These are phyloP conservation scores for Prunus mira DNA, from an alignment of 306 rosid genomes.

Conservation along the genomic window DNA sequence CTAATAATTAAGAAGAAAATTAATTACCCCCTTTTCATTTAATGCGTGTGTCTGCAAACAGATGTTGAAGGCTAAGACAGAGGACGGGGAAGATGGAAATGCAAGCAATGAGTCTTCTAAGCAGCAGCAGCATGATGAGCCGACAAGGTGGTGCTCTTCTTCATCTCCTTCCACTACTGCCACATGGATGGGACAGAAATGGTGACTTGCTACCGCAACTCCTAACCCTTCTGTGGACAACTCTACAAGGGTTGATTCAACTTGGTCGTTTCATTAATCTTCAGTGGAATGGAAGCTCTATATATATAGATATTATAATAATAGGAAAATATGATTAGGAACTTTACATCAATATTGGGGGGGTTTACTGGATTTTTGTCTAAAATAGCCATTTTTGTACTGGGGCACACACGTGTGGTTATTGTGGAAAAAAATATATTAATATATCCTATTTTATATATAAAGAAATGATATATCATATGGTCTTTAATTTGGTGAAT, in stretches of 20 bases:
- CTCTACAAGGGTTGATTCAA: slow-evolving; percentile 9
- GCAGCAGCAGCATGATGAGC: not conserved
- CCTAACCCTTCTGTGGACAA: slow-evolving; percentile 9
- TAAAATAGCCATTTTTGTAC: not conserved
- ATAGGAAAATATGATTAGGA: not conserved
- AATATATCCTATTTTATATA: no score
- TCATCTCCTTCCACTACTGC: slow-evolving; percentile 14
- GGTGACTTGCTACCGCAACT: slow-evolving; percentile 14
- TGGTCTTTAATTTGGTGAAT: no score
- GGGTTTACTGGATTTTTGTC: not conserved
- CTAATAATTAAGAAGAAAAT: not conserved
- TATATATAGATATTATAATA: not conserved
- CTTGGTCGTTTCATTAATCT: not conserved
- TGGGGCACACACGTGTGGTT: not conserved
- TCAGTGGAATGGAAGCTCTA: not conserved
- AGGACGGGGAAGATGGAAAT: slow-evolving; percentile 3
- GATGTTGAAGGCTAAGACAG: slow-evolving; percentile 16
- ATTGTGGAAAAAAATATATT: not conserved
- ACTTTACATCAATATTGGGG: not conserved
- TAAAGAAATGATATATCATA: no score
- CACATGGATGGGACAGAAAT: slow-evolving; percentile 12
- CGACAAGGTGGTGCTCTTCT: not conserved
- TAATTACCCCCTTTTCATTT: not conserved
- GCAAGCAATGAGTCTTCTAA: not conserved
- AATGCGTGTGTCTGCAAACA: slow-evolving; percentile 1